A percentile compares a stretch with the other conserved stretches of the same genome.
phyloP scores from a whole-genome alignment of 345 rosid species.

The Pistacia vera region DNA sequence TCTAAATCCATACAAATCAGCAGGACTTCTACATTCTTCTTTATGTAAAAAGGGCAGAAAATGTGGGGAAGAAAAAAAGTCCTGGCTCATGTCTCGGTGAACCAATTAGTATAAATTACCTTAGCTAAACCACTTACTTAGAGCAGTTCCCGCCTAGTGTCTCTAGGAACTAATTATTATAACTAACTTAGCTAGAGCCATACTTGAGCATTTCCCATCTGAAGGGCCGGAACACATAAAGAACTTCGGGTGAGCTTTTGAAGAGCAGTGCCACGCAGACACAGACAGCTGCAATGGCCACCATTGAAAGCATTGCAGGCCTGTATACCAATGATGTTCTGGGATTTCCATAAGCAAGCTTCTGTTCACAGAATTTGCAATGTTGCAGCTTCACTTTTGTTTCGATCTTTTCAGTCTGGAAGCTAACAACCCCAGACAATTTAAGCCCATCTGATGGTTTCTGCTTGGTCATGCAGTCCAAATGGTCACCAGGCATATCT shows the following conservation, averaged over 20 bases:
- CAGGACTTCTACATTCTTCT: background rate
- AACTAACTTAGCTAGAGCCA: slow-evolving; percentile 48
- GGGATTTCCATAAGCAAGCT: slow-evolving; percentile 29
- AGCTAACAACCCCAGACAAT: slow-evolving; percentile 12
- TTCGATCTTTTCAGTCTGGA: slow-evolving; percentile 33
- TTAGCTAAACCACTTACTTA: background rate
- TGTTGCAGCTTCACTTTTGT: slow-evolving; percentile 15
- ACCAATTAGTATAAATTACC: slow-evolving; percentile 11
- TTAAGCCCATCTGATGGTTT: slow-evolving; percentile 30
- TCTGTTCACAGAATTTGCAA: slow-evolving; percentile 54
- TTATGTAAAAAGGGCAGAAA: background rate
- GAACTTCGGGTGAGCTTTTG: slow-evolving; percentile 66
- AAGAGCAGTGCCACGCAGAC: slow-evolving; percentile 70
- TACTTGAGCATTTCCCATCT: slow-evolving; percentile 64
- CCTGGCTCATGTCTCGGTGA: background rate
- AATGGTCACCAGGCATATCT: slow-evolving; percentile 37
- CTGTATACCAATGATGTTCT: slow-evolving; percentile 44
- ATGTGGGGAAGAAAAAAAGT: background rate
- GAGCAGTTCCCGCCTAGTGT: background rate
- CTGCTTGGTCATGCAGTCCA: slow-evolving; percentile 24
- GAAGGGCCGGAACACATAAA: slow-evolving; percentile 53
- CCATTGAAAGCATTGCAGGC: slow-evolving; percentile 65
- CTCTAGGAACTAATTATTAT: background rate
- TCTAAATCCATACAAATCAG: slow-evolving; percentile 16
- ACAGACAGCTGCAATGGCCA: slow-evolving; percentile 66